These are phyloP conservation scores for Cladosporium sp. DNA, from an alignment of 2,329 filamentous ascomycete species.

Conservation along the genomic window DNA sequence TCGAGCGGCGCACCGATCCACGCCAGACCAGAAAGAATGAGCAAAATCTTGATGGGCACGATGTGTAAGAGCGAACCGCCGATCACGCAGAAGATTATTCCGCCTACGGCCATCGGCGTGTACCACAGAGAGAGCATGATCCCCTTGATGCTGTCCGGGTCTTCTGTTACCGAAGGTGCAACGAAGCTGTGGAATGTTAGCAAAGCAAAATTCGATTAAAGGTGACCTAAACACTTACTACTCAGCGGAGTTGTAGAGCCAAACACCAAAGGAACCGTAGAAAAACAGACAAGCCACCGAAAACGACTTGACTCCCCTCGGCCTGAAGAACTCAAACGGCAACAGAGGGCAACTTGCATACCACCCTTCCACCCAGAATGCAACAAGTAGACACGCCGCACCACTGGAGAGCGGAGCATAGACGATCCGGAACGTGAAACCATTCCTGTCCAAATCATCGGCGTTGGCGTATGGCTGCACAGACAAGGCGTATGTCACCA, in stretches of 20 bases:
- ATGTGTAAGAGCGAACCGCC: slow-evolving; percentile 29
- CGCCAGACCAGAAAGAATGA: slow-evolving; percentile 29
- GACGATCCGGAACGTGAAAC: slow-evolving; percentile 27
- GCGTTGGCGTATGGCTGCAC: slow-evolving; percentile 27
- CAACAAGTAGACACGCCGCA: slow-evolving; percentile 22
- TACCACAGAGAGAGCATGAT: slow-evolving; percentile 32
- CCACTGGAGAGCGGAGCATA: slow-evolving; percentile 29
- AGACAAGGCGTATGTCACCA: slow-evolving; percentile 32
- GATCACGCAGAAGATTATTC: slow-evolving; percentile 29
- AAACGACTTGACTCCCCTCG: slow-evolving; percentile 29
- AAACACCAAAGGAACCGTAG: slow-evolving; percentile 33
- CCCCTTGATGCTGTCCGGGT: slow-evolving; percentile 22
- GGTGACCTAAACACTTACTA: slow-evolving; percentile 13
- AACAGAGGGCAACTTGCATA: slow-evolving; percentile 30
- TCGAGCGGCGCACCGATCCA: slow-evolving; percentile 34
- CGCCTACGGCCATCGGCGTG: slow-evolving; percentile 32
- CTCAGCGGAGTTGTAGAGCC: slow-evolving; percentile 30
- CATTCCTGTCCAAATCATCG: slow-evolving; percentile 14
- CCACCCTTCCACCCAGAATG: slow-evolving; percentile 34
- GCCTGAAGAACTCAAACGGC: slow-evolving; percentile 35
- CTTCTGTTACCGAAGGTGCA: slow-evolving; percentile 11
- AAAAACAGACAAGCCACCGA: slow-evolving; percentile 32
- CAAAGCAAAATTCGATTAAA: too few relatives aligned
- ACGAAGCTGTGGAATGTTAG: too few relatives aligned
- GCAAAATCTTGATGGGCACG: slow-evolving; percentile 26